phyloP scores from a whole-genome alignment of 495 filamentous ascomycete species.

The Clohesyomyces aquaticus region DNA sequence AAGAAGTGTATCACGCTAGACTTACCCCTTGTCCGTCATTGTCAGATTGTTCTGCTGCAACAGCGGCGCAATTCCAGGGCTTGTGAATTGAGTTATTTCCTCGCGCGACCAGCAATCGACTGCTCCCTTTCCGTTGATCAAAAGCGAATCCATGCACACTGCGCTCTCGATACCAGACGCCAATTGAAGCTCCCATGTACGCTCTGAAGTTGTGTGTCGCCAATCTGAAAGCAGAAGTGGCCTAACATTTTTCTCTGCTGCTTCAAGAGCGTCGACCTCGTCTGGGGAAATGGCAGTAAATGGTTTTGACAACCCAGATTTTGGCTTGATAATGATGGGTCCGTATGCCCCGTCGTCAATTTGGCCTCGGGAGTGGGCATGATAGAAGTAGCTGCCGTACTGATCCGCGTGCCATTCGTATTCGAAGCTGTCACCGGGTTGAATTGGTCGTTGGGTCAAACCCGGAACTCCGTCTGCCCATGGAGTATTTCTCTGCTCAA shows the following conservation, averaged over 20 bases:
- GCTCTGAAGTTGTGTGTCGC: slow-evolving; percentile 55
- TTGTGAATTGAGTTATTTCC: slow-evolving; percentile 41
- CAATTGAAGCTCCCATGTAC: slow-evolving; percentile 44
- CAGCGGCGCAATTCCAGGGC: slow-evolving; percentile 42
- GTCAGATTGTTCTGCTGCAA: slow-evolving; percentile 45
- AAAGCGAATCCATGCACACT: slow-evolving; percentile 54
- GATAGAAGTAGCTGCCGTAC: slow-evolving; percentile 60
- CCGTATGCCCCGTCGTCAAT: slow-evolving; percentile 60
- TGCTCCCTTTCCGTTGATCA: slow-evolving; percentile 59
- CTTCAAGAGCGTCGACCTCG: slow-evolving; percentile 51
- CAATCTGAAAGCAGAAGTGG: slow-evolving; percentile 61
- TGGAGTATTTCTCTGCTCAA: slow-evolving; percentile 49
- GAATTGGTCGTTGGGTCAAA: slow-evolving; percentile 52
- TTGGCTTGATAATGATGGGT: slow-evolving; percentile 52
- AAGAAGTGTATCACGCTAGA: too few species aligned
- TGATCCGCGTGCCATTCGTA: slow-evolving; percentile 56
- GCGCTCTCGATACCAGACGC: slow-evolving; percentile 46
- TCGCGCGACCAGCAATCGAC: slow-evolving; percentile 53
- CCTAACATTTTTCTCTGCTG: slow-evolving; percentile 51
- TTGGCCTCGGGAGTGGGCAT: slow-evolving; percentile 55
- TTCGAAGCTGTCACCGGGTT: slow-evolving; percentile 49
- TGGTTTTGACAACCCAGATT: slow-evolving; percentile 10
- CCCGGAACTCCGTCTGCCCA: slow-evolving; percentile 59
- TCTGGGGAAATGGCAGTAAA: slow-evolving; percentile 19
- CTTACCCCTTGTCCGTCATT: slow-evolving; percentile 58